Base-by-base conservation (phyloP, 75 land plant species). In the Adiantum capillusveneris region DNA sequence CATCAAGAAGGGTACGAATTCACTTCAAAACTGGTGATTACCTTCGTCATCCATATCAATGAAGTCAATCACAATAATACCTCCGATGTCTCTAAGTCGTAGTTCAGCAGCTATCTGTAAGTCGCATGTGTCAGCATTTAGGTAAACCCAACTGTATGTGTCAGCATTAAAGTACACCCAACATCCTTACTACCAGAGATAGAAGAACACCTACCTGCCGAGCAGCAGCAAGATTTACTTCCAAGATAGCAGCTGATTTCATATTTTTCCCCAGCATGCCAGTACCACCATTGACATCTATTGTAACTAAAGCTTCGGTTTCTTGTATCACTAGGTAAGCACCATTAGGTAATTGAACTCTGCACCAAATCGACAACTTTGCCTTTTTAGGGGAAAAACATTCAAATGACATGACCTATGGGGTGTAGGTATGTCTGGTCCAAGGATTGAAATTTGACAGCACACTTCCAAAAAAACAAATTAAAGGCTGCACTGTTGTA, bases 31-130 rank as follows among this genome's bases (percentile, higher is more conserved):
- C n/a, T n/a, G n/a, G n/a, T 17, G 46, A 83, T 78, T 73, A 84
- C 91, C 58, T 29, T 82, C 83, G 57, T 84, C 85, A 31, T 48
- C 54, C 99, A 95, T 95, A 64, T 95, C 96, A 70, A 95, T 95
- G 58, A 95, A 95, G 71, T 95, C 99, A 7, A 95, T 91, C 7
- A 95, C 96, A 50, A 95, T 95, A 27, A 95, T 95, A 29, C 99
- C 99, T 63, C 99, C 99, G 66, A 95, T 90, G 57, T 95, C 99
- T 48, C 99, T 83, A 22, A 95, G 79, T 44, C 99, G 65, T 25
- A 95, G 50, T 59, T 95, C 96, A 49, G 78, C 66, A 42, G 96
- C 99, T 73, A 95, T 95, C 95, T 89, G 83, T 36, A 52, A 48
- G 17, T 14, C 2, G 21, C n/a, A n/a, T n/a, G n/a, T n/a, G n/a